Percentiles rank a stretch among this genome's conserved stretches.
phyloP scores from a whole-genome alignment of 257 asterid genomes.

The Penstemon newberryi region DNA sequence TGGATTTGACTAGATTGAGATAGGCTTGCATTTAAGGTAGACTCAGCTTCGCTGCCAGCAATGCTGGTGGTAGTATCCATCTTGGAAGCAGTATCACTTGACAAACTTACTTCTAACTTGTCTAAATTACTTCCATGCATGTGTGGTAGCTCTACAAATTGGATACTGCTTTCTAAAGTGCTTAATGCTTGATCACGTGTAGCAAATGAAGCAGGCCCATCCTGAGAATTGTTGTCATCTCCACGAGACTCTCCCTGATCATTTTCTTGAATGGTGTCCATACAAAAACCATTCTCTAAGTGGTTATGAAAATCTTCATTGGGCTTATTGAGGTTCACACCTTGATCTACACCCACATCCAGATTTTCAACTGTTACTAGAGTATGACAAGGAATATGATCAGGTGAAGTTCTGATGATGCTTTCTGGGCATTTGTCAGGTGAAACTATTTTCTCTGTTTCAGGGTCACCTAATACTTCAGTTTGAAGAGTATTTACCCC shows the following conservation, averaged over 20 bases:
- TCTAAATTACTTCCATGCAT: constrained; percentile 30
- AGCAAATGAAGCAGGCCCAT: constrained; percentile 21
- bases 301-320: constrained; percentile 21
- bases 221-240: constrained; percentile 25
- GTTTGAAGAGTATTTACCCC: constrained; percentile 22
- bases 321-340: constrained; percentile 15
- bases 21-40: constrained; percentile 34
- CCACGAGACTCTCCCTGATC: constrained; percentile 20
- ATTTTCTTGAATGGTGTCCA: constrained; percentile 21
- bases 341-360: constrained; percentile 20
- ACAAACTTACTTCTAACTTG: constrained; percentile 28
- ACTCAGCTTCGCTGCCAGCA: constrained; percentile 32
- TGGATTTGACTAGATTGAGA: constrained; percentile 53
- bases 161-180: constrained; percentile 32
- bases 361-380: constrained; percentile 25
- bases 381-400: constrained; percentile 21
- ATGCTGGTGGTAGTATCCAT: constrained; percentile 27
- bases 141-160: constrained; percentile 35
- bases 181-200: constrained; percentile 23
- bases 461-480: constrained; percentile 28
- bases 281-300: constrained; percentile 18
- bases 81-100: constrained; percentile 30
- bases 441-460: constrained; percentile 30
- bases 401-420: constrained; percentile 22
- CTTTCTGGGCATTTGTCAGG: constrained; percentile 25